phyloP scores from a whole-genome alignment of 2,329 filamentous ascomycete species.

The Penicillium brasilianum region DNA sequence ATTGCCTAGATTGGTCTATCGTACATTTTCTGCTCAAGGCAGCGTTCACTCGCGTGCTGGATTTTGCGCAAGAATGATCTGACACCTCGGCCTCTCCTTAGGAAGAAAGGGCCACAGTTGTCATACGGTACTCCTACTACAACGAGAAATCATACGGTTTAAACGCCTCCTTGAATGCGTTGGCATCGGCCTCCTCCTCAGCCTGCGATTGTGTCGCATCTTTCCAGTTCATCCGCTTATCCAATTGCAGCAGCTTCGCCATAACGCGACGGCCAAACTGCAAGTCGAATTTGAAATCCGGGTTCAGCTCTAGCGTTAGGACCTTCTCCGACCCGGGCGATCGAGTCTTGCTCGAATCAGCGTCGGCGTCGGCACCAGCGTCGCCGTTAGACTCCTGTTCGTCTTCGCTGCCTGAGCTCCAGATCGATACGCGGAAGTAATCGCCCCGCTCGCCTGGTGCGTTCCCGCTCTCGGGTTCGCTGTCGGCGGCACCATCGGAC shows the following conservation, averaged over 20 bases:
- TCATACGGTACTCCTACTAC: conserved; percentile 24
- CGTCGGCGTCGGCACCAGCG: background rate
- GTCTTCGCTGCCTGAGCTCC: conserved; percentile 50
- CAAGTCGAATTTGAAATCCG: conserved; percentile 79
- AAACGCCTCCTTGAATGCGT: conserved; percentile 80
- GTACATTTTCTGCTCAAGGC: background rate
- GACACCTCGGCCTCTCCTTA: background rate
- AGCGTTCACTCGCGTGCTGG: background rate
- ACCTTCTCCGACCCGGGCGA: conserved; percentile 64
- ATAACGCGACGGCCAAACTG: conserved; percentile 89
- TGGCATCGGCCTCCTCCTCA: conserved; percentile 79
- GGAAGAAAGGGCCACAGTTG: background rate
- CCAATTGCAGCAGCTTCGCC: conserved; percentile 82
- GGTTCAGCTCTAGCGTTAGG: conserved; percentile 74
- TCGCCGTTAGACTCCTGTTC: background rate
- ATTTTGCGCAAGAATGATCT: background rate
- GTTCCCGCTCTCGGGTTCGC: conserved; percentile 20
- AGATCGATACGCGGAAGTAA: conserved; percentile 84
- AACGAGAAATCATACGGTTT: conserved; percentile 84
- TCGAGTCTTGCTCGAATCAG: background rate
- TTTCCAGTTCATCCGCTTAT: conserved; percentile 81
- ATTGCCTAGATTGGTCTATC: background rate
- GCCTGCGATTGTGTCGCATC: conserved; percentile 77
- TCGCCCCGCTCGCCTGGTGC: conserved; percentile 55
- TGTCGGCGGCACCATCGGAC: conserved; percentile 23